Conservation (phyloP, 805 yeast genomes). For the Spathaspora passalidarum region DNA sequence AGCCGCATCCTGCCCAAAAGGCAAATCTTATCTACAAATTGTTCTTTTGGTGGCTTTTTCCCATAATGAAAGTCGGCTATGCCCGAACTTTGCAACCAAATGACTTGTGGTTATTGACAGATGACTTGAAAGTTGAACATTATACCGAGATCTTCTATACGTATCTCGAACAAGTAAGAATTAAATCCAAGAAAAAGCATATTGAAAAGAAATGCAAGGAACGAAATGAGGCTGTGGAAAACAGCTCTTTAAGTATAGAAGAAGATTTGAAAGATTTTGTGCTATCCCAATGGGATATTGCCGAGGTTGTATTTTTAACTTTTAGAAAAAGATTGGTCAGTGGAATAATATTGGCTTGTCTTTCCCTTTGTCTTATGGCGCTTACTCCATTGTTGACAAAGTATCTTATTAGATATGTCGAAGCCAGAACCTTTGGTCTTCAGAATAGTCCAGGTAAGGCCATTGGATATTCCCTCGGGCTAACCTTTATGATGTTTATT, state of each 20-base stretch:
- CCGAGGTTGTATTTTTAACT: constrained; percentile 20
- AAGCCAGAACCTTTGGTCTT: constrained; percentile 17
- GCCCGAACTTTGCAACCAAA: constrained; percentile 60
- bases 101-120: constrained; percentile 45
- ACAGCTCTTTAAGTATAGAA: constrained; percentile 13
- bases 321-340: constrained; percentile 19
- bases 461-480: constrained; percentile 33
- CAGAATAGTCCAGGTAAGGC: constrained; percentile 21
- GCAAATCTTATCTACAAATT: constrained; percentile 36
- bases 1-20: constrained; percentile 32
- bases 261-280: constrained; percentile 26
- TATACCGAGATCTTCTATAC: constrained; percentile 14
- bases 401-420: constrained; percentile 30
- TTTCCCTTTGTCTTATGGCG: constrained; percentile 6
- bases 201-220: constrained; percentile 20
- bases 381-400: constrained; percentile 23
- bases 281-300: constrained; percentile 16
- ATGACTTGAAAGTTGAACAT: constrained; percentile 26
- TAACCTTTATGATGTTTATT: constrained; percentile 12
- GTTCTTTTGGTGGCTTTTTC: constrained; percentile 64
- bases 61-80: constrained; percentile 60
- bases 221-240: constrained; percentile 17
- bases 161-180: constrained; percentile 4
- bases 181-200: constrained; percentile 8
- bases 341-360: constrained; percentile 1